These are phyloP conservation scores for Aspergillus affinis DNA, from an alignment of 495 filamentous ascomycete species.

Conservation along the genomic window DNA sequence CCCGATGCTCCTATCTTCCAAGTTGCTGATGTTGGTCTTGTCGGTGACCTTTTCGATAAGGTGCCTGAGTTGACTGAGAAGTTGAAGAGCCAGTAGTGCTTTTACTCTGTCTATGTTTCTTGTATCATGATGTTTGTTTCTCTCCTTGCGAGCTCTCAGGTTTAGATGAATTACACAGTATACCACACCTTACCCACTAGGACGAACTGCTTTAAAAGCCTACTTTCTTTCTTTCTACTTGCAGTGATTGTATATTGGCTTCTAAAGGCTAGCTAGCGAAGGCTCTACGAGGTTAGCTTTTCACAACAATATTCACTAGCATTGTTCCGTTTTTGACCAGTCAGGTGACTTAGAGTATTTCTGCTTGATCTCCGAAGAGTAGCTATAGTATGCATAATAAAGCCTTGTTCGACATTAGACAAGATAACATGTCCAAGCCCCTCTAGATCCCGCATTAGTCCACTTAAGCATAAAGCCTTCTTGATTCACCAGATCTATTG, in stretches of 20 bases:
- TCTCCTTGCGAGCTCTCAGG: conserved; percentile 11
- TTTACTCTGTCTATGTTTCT: conserved; percentile 15
- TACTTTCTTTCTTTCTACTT: neutral
- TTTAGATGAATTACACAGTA: conserved; percentile 26
- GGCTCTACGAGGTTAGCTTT: no score
- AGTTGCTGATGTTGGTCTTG: conserved; percentile 90
- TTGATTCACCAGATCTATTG: no score
- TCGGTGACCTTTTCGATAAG: conserved; percentile 92
- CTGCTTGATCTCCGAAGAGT: no score
- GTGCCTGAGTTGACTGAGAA: conserved; percentile 97
- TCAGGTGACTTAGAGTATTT: no score
- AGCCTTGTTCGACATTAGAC: no score
- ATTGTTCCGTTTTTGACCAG: neutral
- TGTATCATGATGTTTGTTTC: conserved; percentile 27
- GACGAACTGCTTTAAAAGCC: neutral
- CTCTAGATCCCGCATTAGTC: no score
- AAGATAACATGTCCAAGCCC: no score
- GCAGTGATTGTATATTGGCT: no score
- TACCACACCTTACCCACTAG: conserved; percentile 30
- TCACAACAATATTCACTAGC: neutral
- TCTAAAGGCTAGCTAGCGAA: no score
- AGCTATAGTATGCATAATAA: no score
- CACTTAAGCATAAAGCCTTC: no score
- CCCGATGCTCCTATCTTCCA: conserved; percentile 97
- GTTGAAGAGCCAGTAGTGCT: conserved; percentile 59